Conservation (phyloP, 2,329 filamentous ascomycete genomes). For the Colletotrichum sp. region DNA sequence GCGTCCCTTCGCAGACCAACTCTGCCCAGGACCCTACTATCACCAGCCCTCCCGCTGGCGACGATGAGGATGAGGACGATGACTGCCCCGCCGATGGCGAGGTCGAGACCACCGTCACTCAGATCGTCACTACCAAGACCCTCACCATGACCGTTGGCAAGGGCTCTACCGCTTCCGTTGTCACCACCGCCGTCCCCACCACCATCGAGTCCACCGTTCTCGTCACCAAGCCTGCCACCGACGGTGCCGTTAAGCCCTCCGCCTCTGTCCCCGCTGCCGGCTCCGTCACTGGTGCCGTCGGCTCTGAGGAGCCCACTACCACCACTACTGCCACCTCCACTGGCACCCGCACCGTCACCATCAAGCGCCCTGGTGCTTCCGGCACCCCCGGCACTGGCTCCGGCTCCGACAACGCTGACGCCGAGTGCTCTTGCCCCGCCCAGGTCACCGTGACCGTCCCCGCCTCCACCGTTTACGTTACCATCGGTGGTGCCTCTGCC, state of each 20-base stretch:
- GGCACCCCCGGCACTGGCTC: neutral
- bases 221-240: constrained; percentile 14
- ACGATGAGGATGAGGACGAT: constrained; percentile 11
- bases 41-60: constrained; percentile 1
- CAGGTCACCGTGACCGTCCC: constrained; percentile 26
- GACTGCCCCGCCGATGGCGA: constrained; percentile 18
- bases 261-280: neutral
- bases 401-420: constrained; percentile 1
- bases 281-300: constrained; percentile 16
- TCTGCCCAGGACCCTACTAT: constrained; percentile 22
- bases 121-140: constrained; percentile 35
- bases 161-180: constrained; percentile 32
- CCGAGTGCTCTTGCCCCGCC: constrained; percentile 21
- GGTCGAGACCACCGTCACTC: constrained; percentile 25
- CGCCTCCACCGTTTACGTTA: constrained; percentile 31
- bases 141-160: constrained; percentile 38
- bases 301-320: constrained; percentile 34
- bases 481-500: constrained; percentile 20
- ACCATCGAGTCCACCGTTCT: constrained; percentile 45
- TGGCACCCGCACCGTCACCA: constrained; percentile 37
- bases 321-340: constrained; percentile 42
- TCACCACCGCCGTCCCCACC: constrained; percentile 49
- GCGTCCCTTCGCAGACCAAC: constrained; percentile 21
- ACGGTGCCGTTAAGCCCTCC: neutral
- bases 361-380: constrained; percentile 25